These are phyloP conservation scores for Blastosporella zonata DNA, from an alignment of 1,284 basidiomycete genomes.

Conservation along the genomic window DNA sequence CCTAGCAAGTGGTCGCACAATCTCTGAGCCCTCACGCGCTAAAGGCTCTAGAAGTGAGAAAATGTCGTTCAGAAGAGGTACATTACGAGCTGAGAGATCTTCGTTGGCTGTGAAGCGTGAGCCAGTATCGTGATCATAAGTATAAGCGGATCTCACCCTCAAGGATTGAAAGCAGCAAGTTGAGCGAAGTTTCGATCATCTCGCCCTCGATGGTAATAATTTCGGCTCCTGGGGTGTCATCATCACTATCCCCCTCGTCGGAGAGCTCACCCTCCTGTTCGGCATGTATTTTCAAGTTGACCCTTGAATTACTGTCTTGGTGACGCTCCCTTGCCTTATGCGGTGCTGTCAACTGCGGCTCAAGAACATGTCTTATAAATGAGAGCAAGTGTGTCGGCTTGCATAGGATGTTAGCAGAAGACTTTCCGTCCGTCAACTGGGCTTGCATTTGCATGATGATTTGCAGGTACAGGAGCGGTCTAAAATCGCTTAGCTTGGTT, in stretches of 20 bases:
- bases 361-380: slow-evolving; percentile 74
- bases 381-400: slow-evolving; percentile 70
- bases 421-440: slow-evolving; percentile 51
- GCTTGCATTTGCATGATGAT: slow-evolving; percentile 78
- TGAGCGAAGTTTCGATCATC: slow-evolving; percentile 73
- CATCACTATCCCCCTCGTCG: slow-evolving; percentile 54
- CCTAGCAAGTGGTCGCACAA: slow-evolving; percentile 58
- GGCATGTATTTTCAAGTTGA: slow-evolving; percentile 1
- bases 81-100: slow-evolving; percentile 57
- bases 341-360: slow-evolving; percentile 22
- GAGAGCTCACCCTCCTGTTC: slow-evolving; percentile 31
- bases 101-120: slow-evolving; percentile 56
- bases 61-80: slow-evolving; percentile 70
- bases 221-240: slow-evolving; percentile 47
- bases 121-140: not conserved
- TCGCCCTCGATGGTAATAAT: slow-evolving; percentile 50
- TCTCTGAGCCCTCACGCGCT: slow-evolving; percentile 42
- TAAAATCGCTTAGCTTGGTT: too few relatives aligned
- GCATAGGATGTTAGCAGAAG: slow-evolving; percentile 63
- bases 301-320: not conserved
- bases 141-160: slow-evolving; percentile 57
- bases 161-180: slow-evolving; percentile 74
- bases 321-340: not conserved
- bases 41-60: slow-evolving; percentile 62
- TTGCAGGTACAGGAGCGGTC: slow-evolving; percentile 65